Conservation (phyloP, 768 basidiomycete genomes). For the Heimioporus sp. region DNA sequence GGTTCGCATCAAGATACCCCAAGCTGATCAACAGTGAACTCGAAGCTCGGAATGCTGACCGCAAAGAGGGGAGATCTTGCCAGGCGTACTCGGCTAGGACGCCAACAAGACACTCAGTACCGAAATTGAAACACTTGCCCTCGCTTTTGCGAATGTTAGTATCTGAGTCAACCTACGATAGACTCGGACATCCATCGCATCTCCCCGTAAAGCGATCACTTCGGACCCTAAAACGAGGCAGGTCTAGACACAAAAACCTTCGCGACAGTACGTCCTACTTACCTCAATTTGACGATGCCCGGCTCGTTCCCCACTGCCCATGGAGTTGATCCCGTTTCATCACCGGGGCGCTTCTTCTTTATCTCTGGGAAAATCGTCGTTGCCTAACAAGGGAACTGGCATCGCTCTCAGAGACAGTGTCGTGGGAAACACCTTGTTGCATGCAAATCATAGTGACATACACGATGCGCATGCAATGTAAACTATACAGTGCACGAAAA, state of each 20-base stretch:
- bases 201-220: not conserved
- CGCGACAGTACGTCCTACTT: no score
- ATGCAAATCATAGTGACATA: conserved; percentile 20
- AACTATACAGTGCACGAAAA: not conserved
- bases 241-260: no score
- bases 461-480: conserved; percentile 7
- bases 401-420: not conserved
- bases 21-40: no score
- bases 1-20: no score
- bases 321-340: not conserved
- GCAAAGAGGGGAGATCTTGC: no score
- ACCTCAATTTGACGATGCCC: not conserved
- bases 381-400: not conserved
- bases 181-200: not conserved
- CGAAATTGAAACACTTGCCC: not conserved
- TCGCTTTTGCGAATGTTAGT: not conserved
- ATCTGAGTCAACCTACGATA: conserved; percentile 1
- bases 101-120: not conserved
- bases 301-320: not conserved
- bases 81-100: not conserved
- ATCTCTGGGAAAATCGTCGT: not conserved
- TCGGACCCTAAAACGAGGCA: not conserved
- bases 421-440: conserved; percentile 14
- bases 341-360: not conserved
- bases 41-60: no score